These are phyloP conservation scores for Symbiodinium natans DNA, from an alignment of 73 alveolate species.

Conservation along the genomic window DNA sequence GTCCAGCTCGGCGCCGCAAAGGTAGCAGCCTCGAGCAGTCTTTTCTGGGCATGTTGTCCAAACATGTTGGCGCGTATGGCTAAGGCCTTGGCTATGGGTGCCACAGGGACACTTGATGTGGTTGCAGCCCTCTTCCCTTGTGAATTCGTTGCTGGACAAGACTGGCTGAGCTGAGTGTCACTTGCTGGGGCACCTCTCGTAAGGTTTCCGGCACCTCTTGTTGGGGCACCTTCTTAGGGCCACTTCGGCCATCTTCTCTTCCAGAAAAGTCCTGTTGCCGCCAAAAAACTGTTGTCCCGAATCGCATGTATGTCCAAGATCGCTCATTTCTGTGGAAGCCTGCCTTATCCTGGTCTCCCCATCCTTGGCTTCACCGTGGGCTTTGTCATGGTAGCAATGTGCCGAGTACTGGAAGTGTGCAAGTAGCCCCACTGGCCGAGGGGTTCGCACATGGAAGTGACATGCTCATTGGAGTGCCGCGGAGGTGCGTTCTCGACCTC, in stretches of 20 bases:
- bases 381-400: too few species aligned
- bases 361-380: too few species aligned
- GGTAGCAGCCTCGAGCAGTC: slow-evolving; percentile 50
- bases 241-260: slow-evolving; percentile 83
- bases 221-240: slow-evolving; percentile 85
- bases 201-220: slow-evolving; percentile 76
- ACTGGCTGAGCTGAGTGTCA: too few species aligned
- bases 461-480: not conserved
- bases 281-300: not conserved
- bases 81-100: slow-evolving; percentile 40
- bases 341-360: slow-evolving; percentile 61
- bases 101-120: slow-evolving; percentile 89
- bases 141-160: not conserved
- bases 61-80: not conserved
- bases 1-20: slow-evolving; percentile 56
- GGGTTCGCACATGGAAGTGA: too few species aligned
- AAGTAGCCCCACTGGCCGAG: too few species aligned
- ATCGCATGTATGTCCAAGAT: too few species aligned
- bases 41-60: not conserved
- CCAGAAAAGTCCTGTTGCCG: slow-evolving; percentile 48
- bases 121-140: slow-evolving; percentile 92
- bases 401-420: too few species aligned
- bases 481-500: slow-evolving; percentile 38
- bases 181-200: slow-evolving; percentile 37
- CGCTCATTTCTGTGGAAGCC: too few species aligned